phyloP scores from a whole-genome alignment of 495 filamentous ascomycete genomes.

The Glutinoglossum americanum region DNA sequence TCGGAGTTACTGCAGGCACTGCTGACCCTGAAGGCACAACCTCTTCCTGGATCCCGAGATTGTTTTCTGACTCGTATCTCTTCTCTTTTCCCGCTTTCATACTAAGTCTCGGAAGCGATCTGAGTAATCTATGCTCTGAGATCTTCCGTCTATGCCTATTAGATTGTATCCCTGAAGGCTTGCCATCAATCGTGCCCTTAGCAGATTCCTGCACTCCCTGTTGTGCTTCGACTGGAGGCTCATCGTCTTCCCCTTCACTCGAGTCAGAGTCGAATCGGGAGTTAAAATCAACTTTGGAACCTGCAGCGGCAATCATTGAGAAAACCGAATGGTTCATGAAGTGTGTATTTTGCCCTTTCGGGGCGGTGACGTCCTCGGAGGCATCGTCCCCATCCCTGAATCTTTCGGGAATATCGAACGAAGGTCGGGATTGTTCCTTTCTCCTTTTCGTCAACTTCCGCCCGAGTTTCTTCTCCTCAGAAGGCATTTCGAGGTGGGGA shows the following conservation, averaged over 20 bases:
- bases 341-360: slow-evolving; percentile 24
- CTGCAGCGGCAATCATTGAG: slow-evolving; percentile 80
- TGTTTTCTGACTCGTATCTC: slow-evolving; percentile 14
- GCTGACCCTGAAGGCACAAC: neutral
- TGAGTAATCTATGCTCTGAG: slow-evolving; percentile 38
- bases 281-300: slow-evolving; percentile 57
- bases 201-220: neutral
- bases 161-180: slow-evolving; percentile 9
- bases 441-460: slow-evolving; percentile 38
- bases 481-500: neutral
- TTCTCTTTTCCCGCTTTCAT: slow-evolving; percentile 17
- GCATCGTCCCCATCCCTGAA: slow-evolving; percentile 52
- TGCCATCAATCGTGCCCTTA: neutral
- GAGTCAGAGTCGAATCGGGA: slow-evolving; percentile 59
- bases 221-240: slow-evolving; percentile 13
- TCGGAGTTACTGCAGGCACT: slow-evolving; percentile 3
- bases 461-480: slow-evolving; percentile 14
- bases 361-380: slow-evolving; percentile 51
- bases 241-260: slow-evolving; percentile 56
- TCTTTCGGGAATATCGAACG: slow-evolving; percentile 57
- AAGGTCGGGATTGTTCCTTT: slow-evolving; percentile 31
- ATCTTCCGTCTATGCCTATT: slow-evolving; percentile 18
- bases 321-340: slow-evolving; percentile 93
- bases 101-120: slow-evolving; percentile 33
- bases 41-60: slow-evolving; percentile 4